phyloP scores from a whole-genome alignment of 768 basidiomycete species.

The Amanita rubescens region DNA sequence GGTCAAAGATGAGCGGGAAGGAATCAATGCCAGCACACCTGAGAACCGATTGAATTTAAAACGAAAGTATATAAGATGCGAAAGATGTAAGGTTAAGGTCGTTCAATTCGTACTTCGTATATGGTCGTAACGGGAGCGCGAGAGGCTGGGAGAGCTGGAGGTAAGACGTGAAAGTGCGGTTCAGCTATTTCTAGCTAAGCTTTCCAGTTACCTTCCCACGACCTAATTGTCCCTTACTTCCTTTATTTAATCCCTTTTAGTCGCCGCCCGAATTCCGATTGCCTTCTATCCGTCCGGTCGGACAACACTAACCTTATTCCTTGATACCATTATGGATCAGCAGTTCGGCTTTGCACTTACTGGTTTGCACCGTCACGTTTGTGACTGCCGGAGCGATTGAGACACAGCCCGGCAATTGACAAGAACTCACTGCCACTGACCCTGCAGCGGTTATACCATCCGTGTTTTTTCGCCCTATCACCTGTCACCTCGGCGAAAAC shows the following conservation, averaged over 20 bases:
- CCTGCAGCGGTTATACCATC: too few species aligned
- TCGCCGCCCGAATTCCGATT: constrained; percentile 3
- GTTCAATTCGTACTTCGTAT: constrained; percentile 25
- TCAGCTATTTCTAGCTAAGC: constrained; percentile 13
- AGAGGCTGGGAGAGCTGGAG: constrained; percentile 1
- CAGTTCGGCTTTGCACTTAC: too few species aligned
- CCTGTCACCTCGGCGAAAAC: too few species aligned
- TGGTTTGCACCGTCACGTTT: too few species aligned
- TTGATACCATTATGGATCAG: neutral
- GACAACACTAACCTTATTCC: neutral
- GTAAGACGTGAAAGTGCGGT: constrained; percentile 5
- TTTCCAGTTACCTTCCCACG: constrained; percentile 11
- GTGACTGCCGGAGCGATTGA: too few species aligned
- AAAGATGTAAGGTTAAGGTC: constrained; percentile 10
- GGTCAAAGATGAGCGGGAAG: constrained; percentile 15
- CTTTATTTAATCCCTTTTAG: neutral
- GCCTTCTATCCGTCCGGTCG: constrained; percentile 4
- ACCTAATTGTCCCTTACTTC: neutral
- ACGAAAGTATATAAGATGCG: constrained; percentile 23
- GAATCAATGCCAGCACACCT: constrained; percentile 6
- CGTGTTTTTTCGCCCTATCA: too few species aligned
- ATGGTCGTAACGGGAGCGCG: constrained; percentile 8
- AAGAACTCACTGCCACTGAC: too few species aligned
- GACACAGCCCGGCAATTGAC: too few species aligned
- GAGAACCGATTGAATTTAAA: constrained; percentile 26